Evolutionary conservation across 2,329 filamentous ascomycete genomes (phyloP), one percentile per base, ranked within the genome.

Genomic region (Fusarium poae): DNA sequence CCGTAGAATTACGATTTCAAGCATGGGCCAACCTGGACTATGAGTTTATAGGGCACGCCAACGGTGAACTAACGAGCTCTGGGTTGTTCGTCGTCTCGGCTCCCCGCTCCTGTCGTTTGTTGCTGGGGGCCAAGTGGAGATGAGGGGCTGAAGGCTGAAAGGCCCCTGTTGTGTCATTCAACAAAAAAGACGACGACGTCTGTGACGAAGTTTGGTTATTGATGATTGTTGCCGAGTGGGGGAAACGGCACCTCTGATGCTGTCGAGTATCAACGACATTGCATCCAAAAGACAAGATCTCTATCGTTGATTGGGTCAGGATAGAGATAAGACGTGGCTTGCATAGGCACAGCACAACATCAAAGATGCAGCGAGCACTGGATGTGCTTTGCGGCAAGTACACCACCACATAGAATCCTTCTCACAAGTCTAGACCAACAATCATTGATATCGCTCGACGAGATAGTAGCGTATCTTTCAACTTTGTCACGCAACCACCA

Each of bases 41-140:
- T 57, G 39, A 46, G 56, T 62, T 54, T 65, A 56, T 61, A 61
- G 58, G 59, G 62, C 34, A 57, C 51, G 50, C 64, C 69, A 72
- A 67, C 67, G 60, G 68, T 63, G 62, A 65, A 63, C 69, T 73
- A 73, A 70, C 34, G 50, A 39, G 52, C 70, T 58, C 62, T 70
- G 55, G 56, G 42, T 25, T 55, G 61, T 52, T 67, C 49, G 51
- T 58, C 58, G 55, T 54, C 55, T 68, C 60, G 60, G 56, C 68
- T 71, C 70, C 67, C 70, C 70, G 70, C 65, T 70, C 61, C 57
- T 50, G 52, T 60, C 48, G 53, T 55, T 50, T 62, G 65, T 65
- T 68, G 67, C 67, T 68, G 48, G 46, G 58, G 55, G 50, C 43
- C 63, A 50, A 55, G 67, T 54, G 57, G 57, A 55, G 57, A 56